Base-by-base conservation (phyloP, 768 basidiomycete species). In the Exsudoporus frostii region DNA sequence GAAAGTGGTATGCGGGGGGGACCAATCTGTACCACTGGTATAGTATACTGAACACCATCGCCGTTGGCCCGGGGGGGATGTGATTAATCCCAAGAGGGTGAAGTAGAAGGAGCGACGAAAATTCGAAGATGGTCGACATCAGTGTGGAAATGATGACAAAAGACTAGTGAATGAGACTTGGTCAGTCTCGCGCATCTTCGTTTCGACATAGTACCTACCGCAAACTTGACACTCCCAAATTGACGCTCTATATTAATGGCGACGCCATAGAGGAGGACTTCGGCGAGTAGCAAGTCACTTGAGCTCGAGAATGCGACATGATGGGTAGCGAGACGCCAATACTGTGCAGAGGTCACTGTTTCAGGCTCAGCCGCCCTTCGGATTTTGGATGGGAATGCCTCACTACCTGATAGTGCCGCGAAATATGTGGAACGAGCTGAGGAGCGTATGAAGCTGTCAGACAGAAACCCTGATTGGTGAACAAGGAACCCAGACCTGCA, bases 191-290 rank as follows among this genome's bases (percentile, higher is more conserved):
- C 25, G 19, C 11, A 39, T 27, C n/a, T 11, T 37, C 20, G 13
- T 32, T 24, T 49, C 20, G 51, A 48, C 25, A n/a, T 42, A 43
- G 30, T 13, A 68, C 84, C 70, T 58, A 93, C 92, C 29, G 90
- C 91, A 71, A 81, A 97, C 69, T 97, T 97, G 52, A 88, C 70
- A 50, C 85, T 85, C 11, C 95, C 94, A 64, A 92, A 97, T 38
- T 84, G 82, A 48, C 95, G 81, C 64, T 98, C 95, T 29, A 96
- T 77, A 24, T 79, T 79, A 2, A 90, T 67, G 3, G 80, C 83
- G 19, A 83, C 76, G 62, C 84, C 83, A 71, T 86, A 94, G 1
- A 96, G 70, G 5, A 93, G 54, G 24, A 96, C 59, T 55, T 88
- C 83, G 0, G 82, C 84, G 39, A 97, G 67, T 51, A 97, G 79